Percentiles rank a stretch among this genome's conserved stretches.
Evolutionary conservation across 768 basidiomycete species (phyloP).

Genomic region (Calvatia gigantea): DNA sequence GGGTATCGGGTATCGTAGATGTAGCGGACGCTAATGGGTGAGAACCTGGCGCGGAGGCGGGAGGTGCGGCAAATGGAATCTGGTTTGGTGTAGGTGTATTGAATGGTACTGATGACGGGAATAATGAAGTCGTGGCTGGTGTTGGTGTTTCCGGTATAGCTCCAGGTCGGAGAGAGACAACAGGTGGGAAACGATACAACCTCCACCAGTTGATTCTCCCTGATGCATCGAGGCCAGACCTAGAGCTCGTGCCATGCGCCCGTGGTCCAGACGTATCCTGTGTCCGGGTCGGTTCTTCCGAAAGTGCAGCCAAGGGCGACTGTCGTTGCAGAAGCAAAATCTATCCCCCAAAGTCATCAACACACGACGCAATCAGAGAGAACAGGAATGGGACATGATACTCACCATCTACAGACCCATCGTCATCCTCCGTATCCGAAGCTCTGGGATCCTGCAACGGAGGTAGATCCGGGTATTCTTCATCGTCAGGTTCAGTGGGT

Average conservation of each 20-base stretch:
- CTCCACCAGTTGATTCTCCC: slow-evolving; percentile 78
- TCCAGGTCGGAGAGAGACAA: slow-evolving; percentile 30
- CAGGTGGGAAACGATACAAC: slow-evolving; percentile 76
- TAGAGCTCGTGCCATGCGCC: background rate
- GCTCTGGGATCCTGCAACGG: slow-evolving; percentile 6
- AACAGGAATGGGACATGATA: background rate
- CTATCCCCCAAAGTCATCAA: background rate
- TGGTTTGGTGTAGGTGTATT: background rate
- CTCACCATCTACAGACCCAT: slow-evolving; percentile 9
- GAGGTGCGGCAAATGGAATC: background rate
- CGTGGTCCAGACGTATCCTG: background rate
- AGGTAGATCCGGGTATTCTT: slow-evolving; percentile 20
- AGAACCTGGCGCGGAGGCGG: background rate
- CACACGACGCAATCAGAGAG: background rate
- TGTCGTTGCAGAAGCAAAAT: slow-evolving; percentile 3
- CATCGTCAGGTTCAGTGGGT: slow-evolving; percentile 1
- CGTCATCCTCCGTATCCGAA: slow-evolving; percentile 11
- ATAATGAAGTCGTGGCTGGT: background rate
- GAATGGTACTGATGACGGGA: slow-evolving; percentile 4
- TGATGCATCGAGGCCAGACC: slow-evolving; percentile 25
- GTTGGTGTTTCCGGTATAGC: background rate
- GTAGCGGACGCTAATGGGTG: slow-evolving; percentile 12
- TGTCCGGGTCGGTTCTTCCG: background rate
- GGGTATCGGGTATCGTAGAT: slow-evolving; percentile 9
- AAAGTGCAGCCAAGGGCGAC: background rate